Base-by-base conservation (phyloP, 768 basidiomycete genomes). In the Punctularia strigosozonata region DNA sequence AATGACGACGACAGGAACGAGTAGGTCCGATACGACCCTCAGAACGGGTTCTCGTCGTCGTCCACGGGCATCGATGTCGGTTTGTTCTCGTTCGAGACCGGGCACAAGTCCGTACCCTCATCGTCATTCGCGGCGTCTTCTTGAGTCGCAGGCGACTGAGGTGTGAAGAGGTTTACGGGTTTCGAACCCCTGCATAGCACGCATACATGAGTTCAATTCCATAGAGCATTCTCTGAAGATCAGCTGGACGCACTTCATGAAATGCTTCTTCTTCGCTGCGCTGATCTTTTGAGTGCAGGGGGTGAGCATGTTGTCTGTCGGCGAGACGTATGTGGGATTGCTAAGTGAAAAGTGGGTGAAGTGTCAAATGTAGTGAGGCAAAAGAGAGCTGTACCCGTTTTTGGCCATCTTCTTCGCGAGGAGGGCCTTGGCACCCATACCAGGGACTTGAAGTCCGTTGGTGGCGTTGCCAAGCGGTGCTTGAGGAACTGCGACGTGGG, bases 351-450 rank as follows among this genome's bases (percentile, higher is more conserved):
- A 38, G 39, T 31, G 26, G 15, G 14, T 12, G 21, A 31, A 23
- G 36, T 24, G 21, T 23, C 22, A 34, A 35, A 30, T 33, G 39
- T 43, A 8, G 45, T 45, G 24, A 23, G 36, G 25, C 37, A 43
- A 15, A 44, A 17, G 31, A 20, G 38, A 13, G 33, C 33, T 34
- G 19, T 41, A 94, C 92, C 76, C 75, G 52, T 65, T 73, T 61
- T 89, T 92, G 30, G 88, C 85, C 73, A 97, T 73, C 65, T 79
- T 87, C 71, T 95, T 98, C 8, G 86, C 88, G 18, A 99, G 61
- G 26, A 99, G 70, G 1, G 94, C 90, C 57, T 89, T 95, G 37
- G 84, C 80, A 13, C 89, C 91, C 71, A 90, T 73, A 24, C 80
- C 80, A 23, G 72, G 74, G 12, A 65, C 75, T 43, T 70, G 8